phyloP scores from a whole-genome alignment of 148 eudicot genomes.

The Beta vulgaris region DNA sequence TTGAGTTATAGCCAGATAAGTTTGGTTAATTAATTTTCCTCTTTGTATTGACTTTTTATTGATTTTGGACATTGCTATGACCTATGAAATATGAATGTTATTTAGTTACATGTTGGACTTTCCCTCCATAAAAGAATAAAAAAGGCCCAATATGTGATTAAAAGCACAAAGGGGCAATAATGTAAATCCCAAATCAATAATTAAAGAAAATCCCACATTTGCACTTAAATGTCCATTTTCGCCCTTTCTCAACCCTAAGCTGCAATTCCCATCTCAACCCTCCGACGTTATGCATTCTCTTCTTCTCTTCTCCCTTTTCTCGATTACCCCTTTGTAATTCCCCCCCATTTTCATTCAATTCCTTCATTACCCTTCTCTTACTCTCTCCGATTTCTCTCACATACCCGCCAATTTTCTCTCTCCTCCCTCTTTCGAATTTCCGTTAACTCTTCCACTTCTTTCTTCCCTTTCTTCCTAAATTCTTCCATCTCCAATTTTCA shows the following conservation, averaged over 20 bases:
- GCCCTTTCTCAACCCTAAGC: slow-evolving; percentile 31
- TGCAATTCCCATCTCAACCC: slow-evolving; percentile 55
- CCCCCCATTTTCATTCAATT: slow-evolving; percentile 23
- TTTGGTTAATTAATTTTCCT: too few species aligned
- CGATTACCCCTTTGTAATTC: slow-evolving; percentile 27
- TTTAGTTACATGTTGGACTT: too few species aligned
- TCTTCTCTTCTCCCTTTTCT: slow-evolving; percentile 27
- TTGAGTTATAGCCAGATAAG: too few species aligned
- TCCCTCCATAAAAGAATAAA: too few species aligned
- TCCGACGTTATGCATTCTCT: slow-evolving; percentile 10
- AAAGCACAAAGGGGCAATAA: slow-evolving; percentile 30
- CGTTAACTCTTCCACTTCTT: slow-evolving; percentile 13
- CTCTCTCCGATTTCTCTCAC: slow-evolving; percentile 14
- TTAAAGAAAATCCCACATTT: background rate
- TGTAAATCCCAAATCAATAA: slow-evolving; percentile 32
- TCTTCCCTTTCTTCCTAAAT: background rate
- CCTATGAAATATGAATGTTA: too few species aligned
- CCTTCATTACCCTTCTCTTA: slow-evolving; percentile 25
- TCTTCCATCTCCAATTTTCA: background rate
- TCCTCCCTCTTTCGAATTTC: slow-evolving; percentile 37
- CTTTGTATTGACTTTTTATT: too few species aligned
- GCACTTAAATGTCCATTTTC: slow-evolving; percentile 44
- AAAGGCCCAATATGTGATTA: background rate
- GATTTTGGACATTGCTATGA: too few species aligned
- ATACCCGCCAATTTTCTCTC: slow-evolving; percentile 58